Evolutionary conservation across 805 yeast species (phyloP).

Genomic region (Lachancea thermotolerans): DNA sequence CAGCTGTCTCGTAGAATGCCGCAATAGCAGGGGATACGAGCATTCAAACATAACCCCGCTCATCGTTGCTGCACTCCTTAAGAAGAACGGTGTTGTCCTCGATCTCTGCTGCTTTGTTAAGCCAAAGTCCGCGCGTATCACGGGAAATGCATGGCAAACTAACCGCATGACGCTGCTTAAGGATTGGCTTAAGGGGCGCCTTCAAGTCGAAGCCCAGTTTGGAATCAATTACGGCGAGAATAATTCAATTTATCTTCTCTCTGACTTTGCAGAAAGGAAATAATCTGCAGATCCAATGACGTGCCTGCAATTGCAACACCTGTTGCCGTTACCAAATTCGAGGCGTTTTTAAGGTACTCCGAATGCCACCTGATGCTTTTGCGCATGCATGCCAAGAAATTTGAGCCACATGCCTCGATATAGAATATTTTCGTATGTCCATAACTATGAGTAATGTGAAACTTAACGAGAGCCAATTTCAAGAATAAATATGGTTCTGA

Average conservation of each 20-base stretch:
- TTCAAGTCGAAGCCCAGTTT: constrained; percentile 38
- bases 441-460: too few relatives aligned
- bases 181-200: constrained; percentile 45
- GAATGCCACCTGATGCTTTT: too few relatives aligned
- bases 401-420: too few relatives aligned
- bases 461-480: too few relatives aligned
- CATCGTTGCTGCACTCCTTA: constrained; percentile 68
- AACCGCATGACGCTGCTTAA: constrained; percentile 66
- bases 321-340: too few relatives aligned
- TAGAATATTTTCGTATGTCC: too few relatives aligned
- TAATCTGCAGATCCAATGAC: not conserved
- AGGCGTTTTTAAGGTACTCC: too few relatives aligned
- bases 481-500: too few relatives aligned
- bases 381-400: too few relatives aligned
- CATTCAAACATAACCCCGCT: constrained; percentile 74
- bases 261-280: constrained; percentile 40
- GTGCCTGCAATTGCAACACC: too few relatives aligned
- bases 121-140: constrained; percentile 49
- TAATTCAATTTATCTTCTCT: constrained; percentile 49
- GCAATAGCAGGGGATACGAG: constrained; percentile 38
- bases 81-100: constrained; percentile 72
- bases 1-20: constrained; percentile 64
- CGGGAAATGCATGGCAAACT: constrained; percentile 62
- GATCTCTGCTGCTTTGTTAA: constrained; percentile 80
- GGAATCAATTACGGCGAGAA: constrained; percentile 65